Conservation (phyloP, 805 yeast species). For the Yamadazyma akitaensis region DNA sequence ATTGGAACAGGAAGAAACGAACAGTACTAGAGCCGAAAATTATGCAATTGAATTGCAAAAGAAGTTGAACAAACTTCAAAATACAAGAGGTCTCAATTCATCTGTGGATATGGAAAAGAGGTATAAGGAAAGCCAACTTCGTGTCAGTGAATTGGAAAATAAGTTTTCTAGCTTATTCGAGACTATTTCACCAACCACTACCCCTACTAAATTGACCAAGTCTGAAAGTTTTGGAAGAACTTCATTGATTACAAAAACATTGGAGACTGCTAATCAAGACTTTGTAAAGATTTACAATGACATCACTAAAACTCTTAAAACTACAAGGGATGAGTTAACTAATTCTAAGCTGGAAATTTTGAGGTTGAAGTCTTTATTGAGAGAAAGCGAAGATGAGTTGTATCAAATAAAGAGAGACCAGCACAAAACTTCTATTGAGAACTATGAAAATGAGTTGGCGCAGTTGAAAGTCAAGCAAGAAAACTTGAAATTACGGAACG, state of each 20-base stretch:
- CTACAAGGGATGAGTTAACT: conserved; percentile 43
- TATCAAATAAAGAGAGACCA: conserved; percentile 40
- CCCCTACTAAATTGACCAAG: conserved; percentile 19
- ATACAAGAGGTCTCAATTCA: conserved; percentile 36
- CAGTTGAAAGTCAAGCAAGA: conserved; percentile 57
- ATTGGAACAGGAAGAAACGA: conserved; percentile 50
- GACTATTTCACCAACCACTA: conserved; percentile 12
- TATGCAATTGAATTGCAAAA: conserved; percentile 44
- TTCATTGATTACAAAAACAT: conserved; percentile 19
- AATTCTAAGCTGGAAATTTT: conserved; percentile 40
- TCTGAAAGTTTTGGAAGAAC: conserved; percentile 35
- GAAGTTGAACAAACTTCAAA: conserved; percentile 38
- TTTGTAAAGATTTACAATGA: conserved; percentile 51
- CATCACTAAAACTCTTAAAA: conserved; percentile 40
- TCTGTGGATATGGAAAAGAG: conserved; percentile 35
- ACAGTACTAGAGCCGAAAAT: conserved; percentile 49
- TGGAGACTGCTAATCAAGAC: conserved; percentile 37
- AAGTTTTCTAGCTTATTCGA: conserved; percentile 24
- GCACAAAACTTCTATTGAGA: conserved; percentile 34
- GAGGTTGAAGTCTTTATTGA: conserved; percentile 38
- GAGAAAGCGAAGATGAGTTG: conserved; percentile 44
- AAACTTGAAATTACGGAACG: conserved; percentile 52
- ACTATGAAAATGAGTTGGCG: conserved; percentile 37
- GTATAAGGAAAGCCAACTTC: conserved; percentile 31
- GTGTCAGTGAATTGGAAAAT: conserved; percentile 32